Evolutionary conservation across 176 grass and related monocot species (phyloP).

Genomic region (Oropetium thomaeum): DNA sequence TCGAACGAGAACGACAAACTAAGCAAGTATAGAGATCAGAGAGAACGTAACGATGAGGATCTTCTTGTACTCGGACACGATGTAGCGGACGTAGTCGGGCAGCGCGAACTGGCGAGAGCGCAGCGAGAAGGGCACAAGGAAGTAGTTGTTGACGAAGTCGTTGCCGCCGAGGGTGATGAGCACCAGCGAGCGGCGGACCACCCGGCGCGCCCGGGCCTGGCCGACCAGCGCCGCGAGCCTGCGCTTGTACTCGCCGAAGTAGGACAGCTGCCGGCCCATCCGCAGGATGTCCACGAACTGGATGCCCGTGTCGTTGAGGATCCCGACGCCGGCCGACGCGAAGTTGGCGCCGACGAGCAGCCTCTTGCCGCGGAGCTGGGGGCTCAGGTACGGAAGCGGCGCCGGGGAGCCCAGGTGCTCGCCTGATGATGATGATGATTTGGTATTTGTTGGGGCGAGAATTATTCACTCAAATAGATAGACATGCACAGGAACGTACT

Average conservation of each 20-base stretch:
- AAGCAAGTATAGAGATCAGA: too few relatives aligned
- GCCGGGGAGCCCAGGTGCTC: slow-evolving; percentile 77
- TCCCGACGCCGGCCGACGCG: slow-evolving; percentile 87
- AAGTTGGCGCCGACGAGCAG: slow-evolving; percentile 93
- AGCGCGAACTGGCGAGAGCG: slow-evolving; percentile 74
- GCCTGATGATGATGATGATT: too few relatives aligned
- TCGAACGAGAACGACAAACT: too few relatives aligned
- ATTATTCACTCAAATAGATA: too few relatives aligned
- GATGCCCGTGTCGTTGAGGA: slow-evolving; percentile 93
- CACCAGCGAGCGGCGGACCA: slow-evolving; percentile 51
- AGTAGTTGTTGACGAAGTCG: slow-evolving; percentile 77
- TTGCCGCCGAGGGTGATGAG: slow-evolving; percentile 68
- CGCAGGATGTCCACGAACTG: slow-evolving; percentile 79
- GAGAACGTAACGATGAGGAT: slow-evolving; percentile 34
- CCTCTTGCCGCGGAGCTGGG: slow-evolving; percentile 56
- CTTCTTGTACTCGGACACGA: slow-evolving; percentile 68
- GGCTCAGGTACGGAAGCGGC: slow-evolving; percentile 77
- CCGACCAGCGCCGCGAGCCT: slow-evolving; percentile 46
- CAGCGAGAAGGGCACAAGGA: slow-evolving; percentile 50
- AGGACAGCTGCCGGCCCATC: slow-evolving; percentile 49
- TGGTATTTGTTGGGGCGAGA: too few relatives aligned
- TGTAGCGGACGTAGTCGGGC: slow-evolving; percentile 63
- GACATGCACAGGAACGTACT: slow-evolving; percentile 49
- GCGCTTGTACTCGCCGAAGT: slow-evolving; percentile 63
- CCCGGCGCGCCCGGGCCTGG: slow-evolving; percentile 19